Percentiles rank a stretch among this genome's conserved stretches.
These are phyloP conservation scores for Arthrobotrys entomopaga DNA, from an alignment of 2,329 filamentous ascomycete genomes.

Conservation along the genomic window DNA sequence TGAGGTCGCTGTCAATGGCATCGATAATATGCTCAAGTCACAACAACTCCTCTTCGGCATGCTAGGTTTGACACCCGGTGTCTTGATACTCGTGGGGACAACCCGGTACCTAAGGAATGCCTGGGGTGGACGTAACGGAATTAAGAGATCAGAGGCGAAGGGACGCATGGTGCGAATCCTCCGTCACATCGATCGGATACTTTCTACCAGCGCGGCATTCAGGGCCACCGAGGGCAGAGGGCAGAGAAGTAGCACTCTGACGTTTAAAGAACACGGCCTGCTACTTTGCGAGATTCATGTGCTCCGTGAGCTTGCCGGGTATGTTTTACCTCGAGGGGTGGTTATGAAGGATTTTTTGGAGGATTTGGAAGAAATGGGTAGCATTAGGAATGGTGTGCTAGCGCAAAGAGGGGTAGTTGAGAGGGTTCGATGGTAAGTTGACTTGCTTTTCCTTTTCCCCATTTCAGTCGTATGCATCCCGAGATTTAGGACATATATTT, in stretches of 20 bases:
- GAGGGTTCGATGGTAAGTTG: conserved; percentile 85
- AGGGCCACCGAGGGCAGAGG: conserved; percentile 62
- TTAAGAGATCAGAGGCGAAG: conserved; percentile 72
- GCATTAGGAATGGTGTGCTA: conserved; percentile 79
- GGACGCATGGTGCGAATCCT: conserved; percentile 79
- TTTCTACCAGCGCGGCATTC: conserved; percentile 63
- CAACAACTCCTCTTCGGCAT: conserved; percentile 99
- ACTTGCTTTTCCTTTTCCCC: conserved; percentile 1
- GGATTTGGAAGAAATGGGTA: conserved; percentile 85
- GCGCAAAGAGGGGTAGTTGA: conserved; percentile 82
- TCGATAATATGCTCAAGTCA: conserved; percentile 91
- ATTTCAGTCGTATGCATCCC: neutral
- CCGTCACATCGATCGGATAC: conserved; percentile 85
- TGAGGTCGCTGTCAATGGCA: conserved; percentile 93
- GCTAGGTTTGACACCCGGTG: conserved; percentile 88
- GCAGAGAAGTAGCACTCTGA: conserved; percentile 68
- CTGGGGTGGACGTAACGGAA: conserved; percentile 73
- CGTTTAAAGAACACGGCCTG: conserved; percentile 91
- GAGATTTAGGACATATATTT: neutral
- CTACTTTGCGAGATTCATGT: conserved; percentile 90
- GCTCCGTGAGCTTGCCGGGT: conserved; percentile 74
- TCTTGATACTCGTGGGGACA: conserved; percentile 83
- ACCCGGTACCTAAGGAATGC: conserved; percentile 74
- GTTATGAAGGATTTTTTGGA: conserved; percentile 86
- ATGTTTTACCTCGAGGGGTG: conserved; percentile 73